These are phyloP conservation scores for Cephaloascus fragrans DNA, from an alignment of 805 yeast genomes.

Conservation along the genomic window DNA sequence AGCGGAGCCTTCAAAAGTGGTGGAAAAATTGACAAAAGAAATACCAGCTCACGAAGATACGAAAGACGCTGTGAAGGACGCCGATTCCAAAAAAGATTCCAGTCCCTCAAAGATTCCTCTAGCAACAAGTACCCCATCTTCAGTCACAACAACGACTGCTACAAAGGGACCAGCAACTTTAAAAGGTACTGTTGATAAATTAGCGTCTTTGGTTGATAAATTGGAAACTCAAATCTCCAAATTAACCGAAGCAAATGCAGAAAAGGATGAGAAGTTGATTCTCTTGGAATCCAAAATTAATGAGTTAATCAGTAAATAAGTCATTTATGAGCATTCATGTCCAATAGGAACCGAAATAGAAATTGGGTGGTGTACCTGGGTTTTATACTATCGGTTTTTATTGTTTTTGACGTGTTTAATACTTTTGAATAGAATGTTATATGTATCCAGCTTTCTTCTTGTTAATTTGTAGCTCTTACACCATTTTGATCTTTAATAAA, in stretches of 20 bases:
- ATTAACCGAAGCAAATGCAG: constrained; percentile 43
- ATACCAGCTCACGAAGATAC: constrained; percentile 4
- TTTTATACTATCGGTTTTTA: no score
- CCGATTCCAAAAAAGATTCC: constrained; percentile 5
- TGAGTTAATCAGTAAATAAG: constrained; percentile 32
- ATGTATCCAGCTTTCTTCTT: no score
- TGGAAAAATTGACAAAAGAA: constrained; percentile 1
- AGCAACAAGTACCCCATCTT: constrained; percentile 6
- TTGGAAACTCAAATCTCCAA: constrained; percentile 47
- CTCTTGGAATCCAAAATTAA: constrained; percentile 56
- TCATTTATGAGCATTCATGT: no score
- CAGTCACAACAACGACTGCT: constrained; percentile 16
- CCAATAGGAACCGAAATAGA: no score
- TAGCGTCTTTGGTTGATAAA: constrained; percentile 45
- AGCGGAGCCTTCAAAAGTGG: constrained; percentile 2
- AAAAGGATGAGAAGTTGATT: constrained; percentile 54
- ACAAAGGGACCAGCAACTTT: constrained; percentile 44
- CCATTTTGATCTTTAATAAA: no score
- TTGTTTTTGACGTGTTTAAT: no score
- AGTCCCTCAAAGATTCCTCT: constrained; percentile 5
- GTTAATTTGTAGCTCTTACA: no score
- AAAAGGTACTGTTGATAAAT: constrained; percentile 61
- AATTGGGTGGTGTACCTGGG: no score
- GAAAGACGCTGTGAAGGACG: constrained; percentile 1
- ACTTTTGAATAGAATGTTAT: no score